Percentiles rank a stretch among this genome's conserved stretches.
Conservation (phyloP, 345 rosid genomes). For the Brassica napus region Da-Ae NC_063436.1:29901501-29902000, state of each 20-base stretch:
- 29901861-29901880: constrained; percentile 51
- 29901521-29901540: no score
- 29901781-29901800: constrained; percentile 88
- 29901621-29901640: constrained; percentile 20
- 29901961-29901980: not conserved
- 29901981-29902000: no score
- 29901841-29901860: constrained; percentile 61
- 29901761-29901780: constrained; percentile 82
- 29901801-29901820: constrained; percentile 27
- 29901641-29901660: constrained; percentile 16
- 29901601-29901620: not conserved
- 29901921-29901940: no score
- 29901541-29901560: not conserved
- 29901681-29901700: constrained; percentile 21
- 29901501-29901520: no score
- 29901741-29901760: constrained; percentile 86
- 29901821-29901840: constrained; percentile 92
- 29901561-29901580: constrained; percentile 27
- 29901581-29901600: constrained; percentile 7
- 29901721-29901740: constrained; percentile 80
- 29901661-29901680: constrained; percentile 18
- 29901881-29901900: not conserved
- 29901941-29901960: no score
- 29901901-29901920: no score
- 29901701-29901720: not conserved